Evolutionary conservation across 441 rosid species (phyloP), one percentile per base, ranked within the genome.

Genomic region (Metrosideros polymorpha): DNA sequence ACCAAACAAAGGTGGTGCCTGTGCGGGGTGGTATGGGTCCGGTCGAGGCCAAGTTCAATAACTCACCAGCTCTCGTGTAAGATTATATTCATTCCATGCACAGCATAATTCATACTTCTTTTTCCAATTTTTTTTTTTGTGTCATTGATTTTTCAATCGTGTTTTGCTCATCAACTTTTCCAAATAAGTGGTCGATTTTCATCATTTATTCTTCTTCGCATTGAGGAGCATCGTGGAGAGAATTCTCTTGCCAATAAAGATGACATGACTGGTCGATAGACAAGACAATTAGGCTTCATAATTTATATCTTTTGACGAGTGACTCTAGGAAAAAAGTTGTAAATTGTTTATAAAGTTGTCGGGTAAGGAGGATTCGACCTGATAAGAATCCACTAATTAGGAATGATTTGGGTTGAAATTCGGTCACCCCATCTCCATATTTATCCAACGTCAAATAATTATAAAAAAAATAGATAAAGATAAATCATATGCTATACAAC

Each of bases 1-100:
- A 94, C 87, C 95, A 96, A 90, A 92, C 95, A 1, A 86, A 87
- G 85, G 12, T 76, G 47, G 84, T 87, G 86, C 77, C 83, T 25
- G 56, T 22, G 49, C 12, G 29, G 12, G 29, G 39, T 12, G 57
- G 2, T 27, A 10, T 0, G 39, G 52, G 7, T 25, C 51, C 59
- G 7, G 30, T 84, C 15, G 83, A 84, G 59, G 76, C 86, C 86
- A 87, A 84, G 51, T 87, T 87, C 84, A 50, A 47, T 9, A 43
- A 87, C 66, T 35, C 83, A 22, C 88, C 88, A 14, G 88, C 86
- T 84, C 56, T 84, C 43, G 75, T 87, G 88, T 87, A 84, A 83
- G 88, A 53, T 12, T n/a, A 71, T 39, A 12, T 57, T 12, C 52
- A 39, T 71, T 71, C 79, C 79, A 39, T 71, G 79, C 79, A 39